These are phyloP conservation scores for Trichoderma afroharzianum DNA, from an alignment of 2,329 filamentous ascomycete species.

Conservation along the genomic window DNA sequence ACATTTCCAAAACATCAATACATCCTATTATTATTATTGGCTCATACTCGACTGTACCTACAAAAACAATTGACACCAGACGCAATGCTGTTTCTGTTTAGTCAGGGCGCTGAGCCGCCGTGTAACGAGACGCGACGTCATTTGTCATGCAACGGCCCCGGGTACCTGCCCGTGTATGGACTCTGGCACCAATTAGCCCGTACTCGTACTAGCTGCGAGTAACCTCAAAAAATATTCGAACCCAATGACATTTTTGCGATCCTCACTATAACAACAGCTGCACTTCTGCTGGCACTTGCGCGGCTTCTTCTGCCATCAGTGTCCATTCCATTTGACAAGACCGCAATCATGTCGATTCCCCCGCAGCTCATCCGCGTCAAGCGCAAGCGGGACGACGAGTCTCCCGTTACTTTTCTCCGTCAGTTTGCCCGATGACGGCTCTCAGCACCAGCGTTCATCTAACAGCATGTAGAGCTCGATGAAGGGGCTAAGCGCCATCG, in stretches of 20 bases:
- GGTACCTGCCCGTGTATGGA: neutral
- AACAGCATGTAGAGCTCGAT: slow-evolving; percentile 45
- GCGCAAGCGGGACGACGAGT: slow-evolving; percentile 54
- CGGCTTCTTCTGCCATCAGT: neutral
- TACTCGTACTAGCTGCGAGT: neutral
- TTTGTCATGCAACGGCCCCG: neutral
- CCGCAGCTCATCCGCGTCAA: slow-evolving; percentile 59
- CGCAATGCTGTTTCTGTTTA: neutral
- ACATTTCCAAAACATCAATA: neutral
- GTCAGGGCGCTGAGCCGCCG: neutral
- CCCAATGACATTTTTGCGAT: neutral
- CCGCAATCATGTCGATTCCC: slow-evolving; percentile 50
- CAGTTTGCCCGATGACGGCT: slow-evolving; percentile 25
- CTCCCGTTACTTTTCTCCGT: slow-evolving; percentile 56
- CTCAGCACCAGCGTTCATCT: slow-evolving; percentile 15
- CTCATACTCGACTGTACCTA: neutral
- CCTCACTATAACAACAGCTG: neutral
- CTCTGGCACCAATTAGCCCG: neutral
- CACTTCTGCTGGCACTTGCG: neutral
- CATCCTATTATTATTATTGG: neutral
- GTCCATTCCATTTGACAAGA: neutral
- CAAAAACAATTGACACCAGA: neutral
- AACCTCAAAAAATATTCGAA: slow-evolving; percentile 1
- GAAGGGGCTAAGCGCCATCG: slow-evolving; percentile 51
- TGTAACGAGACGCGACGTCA: slow-evolving; percentile 13